These are phyloP conservation scores for Dendrobium catenatum DNA, from an alignment of 106 monocot genomes.

Conservation along the genomic window DNA sequence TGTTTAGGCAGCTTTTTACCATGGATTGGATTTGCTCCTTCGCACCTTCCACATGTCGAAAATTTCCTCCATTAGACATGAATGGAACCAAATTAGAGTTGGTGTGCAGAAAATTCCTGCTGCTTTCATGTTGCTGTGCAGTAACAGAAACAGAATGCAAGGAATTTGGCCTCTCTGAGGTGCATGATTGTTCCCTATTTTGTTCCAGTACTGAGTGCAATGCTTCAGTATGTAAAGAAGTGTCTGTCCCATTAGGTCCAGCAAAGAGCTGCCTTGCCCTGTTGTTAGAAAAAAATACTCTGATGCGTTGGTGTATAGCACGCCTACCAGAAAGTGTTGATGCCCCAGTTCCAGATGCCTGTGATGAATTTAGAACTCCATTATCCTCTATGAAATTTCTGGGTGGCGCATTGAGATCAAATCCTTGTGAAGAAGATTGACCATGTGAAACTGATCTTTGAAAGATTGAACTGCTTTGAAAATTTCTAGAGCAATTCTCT, in stretches of 20 bases:
- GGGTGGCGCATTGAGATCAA: conserved; percentile 41
- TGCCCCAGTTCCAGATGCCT: conserved; percentile 29
- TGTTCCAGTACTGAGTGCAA: conserved; percentile 8
- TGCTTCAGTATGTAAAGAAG: conserved; percentile 2
- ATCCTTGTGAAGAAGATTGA: conserved; percentile 23
- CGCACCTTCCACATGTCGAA: conserved; percentile 39
- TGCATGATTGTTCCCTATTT: background rate
- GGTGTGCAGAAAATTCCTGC: conserved; percentile 12
- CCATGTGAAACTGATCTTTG: conserved; percentile 10
- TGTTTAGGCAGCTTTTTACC: conserved; percentile 35
- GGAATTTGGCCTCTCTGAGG: conserved; percentile 3
- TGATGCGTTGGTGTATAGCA: conserved; percentile 49
- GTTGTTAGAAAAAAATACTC: conserved; percentile 41
- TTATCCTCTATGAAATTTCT: conserved; percentile 19
- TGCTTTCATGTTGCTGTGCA: conserved; percentile 10
- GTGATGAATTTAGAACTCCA: conserved; percentile 19
- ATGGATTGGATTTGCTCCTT: conserved; percentile 47
- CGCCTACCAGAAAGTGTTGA: conserved; percentile 62
- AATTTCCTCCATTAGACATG: conserved; percentile 22
- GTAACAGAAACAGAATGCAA: background rate
- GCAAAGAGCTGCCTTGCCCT: conserved; percentile 26
- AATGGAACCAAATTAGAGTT: conserved; percentile 16
- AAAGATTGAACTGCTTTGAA: background rate
- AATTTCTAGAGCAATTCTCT: conserved; percentile 1
- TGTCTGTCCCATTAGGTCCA: background rate